Evolutionary conservation across 1,139 yeast genomes (phyloP).

Genomic region (Hanseniaspora uvarum): DNA sequence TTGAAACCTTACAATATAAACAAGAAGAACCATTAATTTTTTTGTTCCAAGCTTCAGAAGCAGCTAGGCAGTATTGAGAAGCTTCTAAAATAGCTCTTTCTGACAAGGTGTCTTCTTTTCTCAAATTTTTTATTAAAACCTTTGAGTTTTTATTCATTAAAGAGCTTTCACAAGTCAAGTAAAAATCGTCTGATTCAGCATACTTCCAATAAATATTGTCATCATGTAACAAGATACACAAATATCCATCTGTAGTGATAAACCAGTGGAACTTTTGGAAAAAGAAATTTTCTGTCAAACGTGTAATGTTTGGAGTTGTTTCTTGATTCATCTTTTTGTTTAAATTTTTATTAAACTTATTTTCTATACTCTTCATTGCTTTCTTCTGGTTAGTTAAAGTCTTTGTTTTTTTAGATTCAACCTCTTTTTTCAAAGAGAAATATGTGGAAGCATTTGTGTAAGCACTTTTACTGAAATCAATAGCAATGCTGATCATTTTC

Average conservation of each 20-base stretch:
- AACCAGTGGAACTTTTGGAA: slow-evolving; percentile 95
- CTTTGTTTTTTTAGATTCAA: slow-evolving; percentile 66
- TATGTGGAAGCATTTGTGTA: slow-evolving; percentile 86
- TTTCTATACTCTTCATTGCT: slow-evolving; percentile 79
- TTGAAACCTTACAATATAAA: slow-evolving; percentile 65
- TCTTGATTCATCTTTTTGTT: slow-evolving; percentile 50
- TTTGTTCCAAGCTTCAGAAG: slow-evolving; percentile 82
- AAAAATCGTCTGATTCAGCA: slow-evolving; percentile 58
- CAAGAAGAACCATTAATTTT: slow-evolving; percentile 66
- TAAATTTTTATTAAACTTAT: slow-evolving; percentile 64
- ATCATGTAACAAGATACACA: slow-evolving; percentile 82
- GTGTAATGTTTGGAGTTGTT: slow-evolving; percentile 53
- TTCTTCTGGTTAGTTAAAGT: slow-evolving; percentile 68
- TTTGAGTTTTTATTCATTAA: slow-evolving; percentile 51
- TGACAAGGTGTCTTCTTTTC: slow-evolving; percentile 39
- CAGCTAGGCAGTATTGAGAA: slow-evolving; percentile 70
- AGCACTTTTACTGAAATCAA: slow-evolving; percentile 63
- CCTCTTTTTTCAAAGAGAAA: slow-evolving; percentile 67
- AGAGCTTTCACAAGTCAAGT: slow-evolving; percentile 58
- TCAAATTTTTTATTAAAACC: slow-evolving; percentile 71
- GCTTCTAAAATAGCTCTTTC: slow-evolving; percentile 87
- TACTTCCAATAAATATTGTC: slow-evolving; percentile 66
- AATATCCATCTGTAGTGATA: slow-evolving; percentile 74
- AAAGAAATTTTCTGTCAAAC: slow-evolving; percentile 67
- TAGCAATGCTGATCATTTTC: slow-evolving; percentile 42